phyloP scores from a whole-genome alignment of 2,329 filamentous ascomycete genomes.

The Elsinoe arachidis region DNA sequence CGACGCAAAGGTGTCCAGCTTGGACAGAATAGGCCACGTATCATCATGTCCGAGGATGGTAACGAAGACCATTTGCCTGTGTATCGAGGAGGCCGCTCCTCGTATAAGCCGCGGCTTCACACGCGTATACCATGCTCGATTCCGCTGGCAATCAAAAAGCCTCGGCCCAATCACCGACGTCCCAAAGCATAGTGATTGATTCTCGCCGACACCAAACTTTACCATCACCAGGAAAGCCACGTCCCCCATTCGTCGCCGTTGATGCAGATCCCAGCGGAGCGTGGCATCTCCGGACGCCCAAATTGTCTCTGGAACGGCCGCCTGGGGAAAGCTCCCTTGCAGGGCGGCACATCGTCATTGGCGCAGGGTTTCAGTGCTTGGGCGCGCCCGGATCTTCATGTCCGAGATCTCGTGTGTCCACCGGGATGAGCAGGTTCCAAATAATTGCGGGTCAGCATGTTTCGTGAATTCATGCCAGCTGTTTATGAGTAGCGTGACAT shows the following conservation, averaged over 20 bases:
- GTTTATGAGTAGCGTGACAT: background rate
- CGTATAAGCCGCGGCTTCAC: constrained; percentile 2
- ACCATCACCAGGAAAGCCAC: background rate
- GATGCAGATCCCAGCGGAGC: constrained; percentile 5
- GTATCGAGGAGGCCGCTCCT: too few species aligned
- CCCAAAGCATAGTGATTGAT: background rate
- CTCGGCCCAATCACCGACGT: background rate
- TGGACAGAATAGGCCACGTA: too few species aligned
- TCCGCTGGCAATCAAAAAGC: background rate
- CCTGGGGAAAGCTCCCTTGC: background rate
- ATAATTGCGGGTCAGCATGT: constrained; percentile 6
- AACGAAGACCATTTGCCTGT: too few species aligned
- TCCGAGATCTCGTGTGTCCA: background rate
- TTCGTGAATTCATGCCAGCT: background rate
- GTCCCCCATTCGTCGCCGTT: background rate
- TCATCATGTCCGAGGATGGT: too few species aligned
- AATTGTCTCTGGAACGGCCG: constrained; percentile 2
- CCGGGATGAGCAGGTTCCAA: background rate
- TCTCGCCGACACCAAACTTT: background rate
- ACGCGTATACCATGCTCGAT: background rate
- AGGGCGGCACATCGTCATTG: constrained; percentile 2
- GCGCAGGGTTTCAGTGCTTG: constrained; percentile 2
- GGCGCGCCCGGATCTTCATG: background rate
- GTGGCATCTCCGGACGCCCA: background rate
- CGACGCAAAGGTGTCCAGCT: too few species aligned